A percentile compares a stretch with the other conserved stretches of the same genome.
Conservation (phyloP, 139 green algal genomes). For the Parachlorella kessleri region DNA sequence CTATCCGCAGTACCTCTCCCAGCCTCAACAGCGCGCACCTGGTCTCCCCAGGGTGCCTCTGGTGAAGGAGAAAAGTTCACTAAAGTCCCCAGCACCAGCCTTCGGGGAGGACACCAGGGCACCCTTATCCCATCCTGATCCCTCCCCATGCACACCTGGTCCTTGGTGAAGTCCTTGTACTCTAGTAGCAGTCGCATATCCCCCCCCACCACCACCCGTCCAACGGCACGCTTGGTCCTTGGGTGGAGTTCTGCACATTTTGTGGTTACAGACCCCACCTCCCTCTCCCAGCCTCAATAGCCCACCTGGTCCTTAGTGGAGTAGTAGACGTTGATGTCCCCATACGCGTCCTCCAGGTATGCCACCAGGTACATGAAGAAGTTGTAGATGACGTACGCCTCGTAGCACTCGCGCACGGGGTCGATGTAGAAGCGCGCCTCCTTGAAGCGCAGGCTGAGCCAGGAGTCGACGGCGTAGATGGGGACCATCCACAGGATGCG, state of each 20-base stretch:
- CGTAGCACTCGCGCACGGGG: conserved; percentile 89
- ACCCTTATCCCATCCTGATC: no score
- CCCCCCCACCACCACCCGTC: no score
- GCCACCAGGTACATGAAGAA: conserved; percentile 93
- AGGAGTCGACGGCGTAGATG: conserved; percentile 90
- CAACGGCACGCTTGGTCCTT: no score
- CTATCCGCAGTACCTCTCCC: no score
- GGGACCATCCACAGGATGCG: conserved; percentile 93
- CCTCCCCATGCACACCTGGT: no score
- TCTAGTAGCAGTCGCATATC: not conserved
- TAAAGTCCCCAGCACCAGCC: no score
- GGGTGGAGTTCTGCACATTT: no score
- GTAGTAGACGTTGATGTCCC: conserved; percentile 72
- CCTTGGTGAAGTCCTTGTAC: no score
- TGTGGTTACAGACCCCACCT: not conserved
- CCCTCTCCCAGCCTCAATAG: not conserved
- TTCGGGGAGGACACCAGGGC: no score
- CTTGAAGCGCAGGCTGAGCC: conserved; percentile 83
- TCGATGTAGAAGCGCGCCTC: conserved; percentile 76
- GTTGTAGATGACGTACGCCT: conserved; percentile 96
- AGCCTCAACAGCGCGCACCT: no score
- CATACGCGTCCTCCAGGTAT: conserved; percentile 83
- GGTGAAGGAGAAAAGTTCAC: no score
- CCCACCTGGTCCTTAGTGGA: conserved; percentile 39
- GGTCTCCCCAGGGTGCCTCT: no score